Evolutionary conservation across 345 rosid species (phyloP).

Genomic region (Populus alba): DNA sequence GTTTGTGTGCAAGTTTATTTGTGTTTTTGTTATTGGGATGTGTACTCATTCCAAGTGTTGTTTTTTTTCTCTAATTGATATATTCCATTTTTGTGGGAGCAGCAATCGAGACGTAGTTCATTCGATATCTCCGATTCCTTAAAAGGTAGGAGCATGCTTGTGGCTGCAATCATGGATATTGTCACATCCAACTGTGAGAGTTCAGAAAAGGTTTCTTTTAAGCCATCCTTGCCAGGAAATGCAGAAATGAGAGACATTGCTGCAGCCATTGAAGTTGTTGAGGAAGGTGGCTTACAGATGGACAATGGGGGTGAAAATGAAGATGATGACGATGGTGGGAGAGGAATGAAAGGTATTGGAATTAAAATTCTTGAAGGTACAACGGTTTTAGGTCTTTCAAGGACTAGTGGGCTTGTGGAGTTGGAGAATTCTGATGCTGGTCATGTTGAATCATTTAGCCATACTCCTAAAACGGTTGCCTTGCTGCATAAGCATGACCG

Average conservation of each 20-base stretch:
- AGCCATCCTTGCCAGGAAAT: slow-evolving; percentile 62
- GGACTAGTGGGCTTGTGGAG: slow-evolving; percentile 49
- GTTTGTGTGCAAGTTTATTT: background rate
- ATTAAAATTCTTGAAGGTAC: slow-evolving; percentile 91
- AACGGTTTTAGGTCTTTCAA: slow-evolving; percentile 78
- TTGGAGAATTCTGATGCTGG: slow-evolving; percentile 45
- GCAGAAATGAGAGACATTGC: slow-evolving; percentile 88
- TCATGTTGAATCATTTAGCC: slow-evolving; percentile 22
- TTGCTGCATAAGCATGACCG: slow-evolving; percentile 56
- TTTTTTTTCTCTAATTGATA: slow-evolving; percentile 57
- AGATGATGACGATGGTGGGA: slow-evolving; percentile 68
- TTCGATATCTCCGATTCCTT: slow-evolving; percentile 91
- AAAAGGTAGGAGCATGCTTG: slow-evolving; percentile 99
- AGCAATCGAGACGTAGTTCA: slow-evolving; percentile 96
- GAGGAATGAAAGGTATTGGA: slow-evolving; percentile 79
- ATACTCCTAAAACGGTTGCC: slow-evolving; percentile 42
- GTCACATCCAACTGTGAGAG: slow-evolving; percentile 80
- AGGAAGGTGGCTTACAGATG: slow-evolving; percentile 88
- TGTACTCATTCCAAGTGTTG: slow-evolving; percentile 37
- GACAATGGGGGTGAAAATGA: slow-evolving; percentile 52
- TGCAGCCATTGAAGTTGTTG: slow-evolving; percentile 82
- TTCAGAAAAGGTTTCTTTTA: slow-evolving; percentile 52
- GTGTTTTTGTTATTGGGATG: slow-evolving; percentile 2
- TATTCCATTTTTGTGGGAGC: slow-evolving; percentile 88
- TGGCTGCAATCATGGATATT: slow-evolving; percentile 95